Evolutionary conservation across 2,329 filamentous ascomycete species (phyloP).

Genomic region (Nannizziopsis arthrosporioides): DNA sequence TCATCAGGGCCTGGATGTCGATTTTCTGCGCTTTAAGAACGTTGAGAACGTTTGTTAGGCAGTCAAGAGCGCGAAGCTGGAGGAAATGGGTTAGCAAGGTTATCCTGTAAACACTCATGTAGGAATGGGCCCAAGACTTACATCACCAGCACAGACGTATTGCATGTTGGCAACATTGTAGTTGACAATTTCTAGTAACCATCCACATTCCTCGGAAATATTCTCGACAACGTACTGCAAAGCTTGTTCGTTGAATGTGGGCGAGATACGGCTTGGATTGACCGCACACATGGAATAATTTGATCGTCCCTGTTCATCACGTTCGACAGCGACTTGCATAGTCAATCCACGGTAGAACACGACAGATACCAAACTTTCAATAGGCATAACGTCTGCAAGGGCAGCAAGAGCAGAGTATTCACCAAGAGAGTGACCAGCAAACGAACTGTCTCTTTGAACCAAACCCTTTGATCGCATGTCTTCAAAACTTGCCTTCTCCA

Average conservation of each 20-base stretch:
- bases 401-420: slow-evolving; percentile 97
- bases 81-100: slow-evolving; percentile 12
- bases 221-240: slow-evolving; percentile 94
- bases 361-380: slow-evolving; percentile 92
- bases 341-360: slow-evolving; percentile 98
- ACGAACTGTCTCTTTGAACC: slow-evolving; percentile 90
- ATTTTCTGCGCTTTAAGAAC: slow-evolving; percentile 95
- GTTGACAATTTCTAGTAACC: slow-evolving; percentile 98
- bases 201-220: slow-evolving; percentile 83
- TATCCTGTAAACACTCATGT: neutral
- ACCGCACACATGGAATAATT: slow-evolving; percentile 99
- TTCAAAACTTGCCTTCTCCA: slow-evolving; percentile 99
- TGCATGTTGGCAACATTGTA: slow-evolving; percentile 65
- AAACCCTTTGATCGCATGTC: slow-evolving; percentile 97
- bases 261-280: slow-evolving; percentile 94
- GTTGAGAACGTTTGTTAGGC: slow-evolving; percentile 70
- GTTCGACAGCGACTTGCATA: slow-evolving; percentile 98
- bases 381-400: slow-evolving; percentile 97
- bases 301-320: slow-evolving; percentile 80
- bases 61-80: slow-evolving; percentile 51
- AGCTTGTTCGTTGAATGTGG: slow-evolving; percentile 96
- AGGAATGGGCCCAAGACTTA: slow-evolving; percentile 23
- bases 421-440: slow-evolving; percentile 93
- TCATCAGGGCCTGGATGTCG: slow-evolving; percentile 86
- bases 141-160: slow-evolving; percentile 56